Base-by-base conservation (phyloP, 306 rosid species). In the Acacia crassicarpa region DNA sequence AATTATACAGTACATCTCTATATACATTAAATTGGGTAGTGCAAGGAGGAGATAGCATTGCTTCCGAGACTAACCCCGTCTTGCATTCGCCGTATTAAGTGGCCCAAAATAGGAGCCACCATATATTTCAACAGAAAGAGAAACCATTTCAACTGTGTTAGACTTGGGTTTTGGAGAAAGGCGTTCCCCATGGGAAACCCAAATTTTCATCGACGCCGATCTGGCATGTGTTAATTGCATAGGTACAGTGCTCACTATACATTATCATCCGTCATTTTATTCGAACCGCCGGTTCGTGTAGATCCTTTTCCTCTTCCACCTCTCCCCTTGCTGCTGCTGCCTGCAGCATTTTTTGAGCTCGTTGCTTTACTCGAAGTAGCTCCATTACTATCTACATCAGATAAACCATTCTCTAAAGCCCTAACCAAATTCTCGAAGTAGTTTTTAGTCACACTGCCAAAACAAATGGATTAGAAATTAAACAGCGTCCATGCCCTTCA, bases 371-470 rank as follows among this genome's bases (percentile, higher is more conserved):
- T 89, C 8, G 87, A 80, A 85, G 90, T 85, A 83, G 90, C 89
- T 70, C 86, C 92, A 76, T 83, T 85, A 72, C 84, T 77, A 66
- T 81, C 90, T 83, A 89, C 92, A 45, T 89, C 89, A 67, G 87
- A 35, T 53, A 87, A 73, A 63, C 91, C 90, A 84, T 90, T 90
- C 88, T 90, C 93, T 62, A 90, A 90, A 80, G 93, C 93, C 80
- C 89, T 77, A 70, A 90, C 93, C 86, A 90, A 85, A 77, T 90
- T 90, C 87, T 90, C 93, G 62, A 87, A 90, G 91, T 86, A 90
- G 83, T 90, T 90, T 82, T 83, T 86, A 67, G 93, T 90, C 83
- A 90, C 93, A 75, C 93, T 87, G 90, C 70, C 65, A 84, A 79
- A 79, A 82, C 75, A 82, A 77, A 82, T 56, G 78, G 44, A 76